Conservation (phyloP, 2,329 filamentous ascomycete genomes). For the Claviceps sp. region DNA sequence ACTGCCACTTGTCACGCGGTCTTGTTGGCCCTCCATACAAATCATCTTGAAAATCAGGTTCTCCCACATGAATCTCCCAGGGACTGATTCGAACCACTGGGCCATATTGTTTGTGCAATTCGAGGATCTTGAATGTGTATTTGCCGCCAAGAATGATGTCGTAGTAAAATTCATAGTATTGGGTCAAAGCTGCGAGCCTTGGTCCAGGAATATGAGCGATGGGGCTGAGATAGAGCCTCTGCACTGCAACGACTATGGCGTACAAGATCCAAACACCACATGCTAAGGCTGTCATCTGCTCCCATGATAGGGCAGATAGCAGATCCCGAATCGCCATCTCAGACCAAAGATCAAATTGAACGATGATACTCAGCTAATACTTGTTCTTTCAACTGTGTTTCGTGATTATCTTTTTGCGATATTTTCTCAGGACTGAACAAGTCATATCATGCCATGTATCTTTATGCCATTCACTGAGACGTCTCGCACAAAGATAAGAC, state of each 20-base stretch:
- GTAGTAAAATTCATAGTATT: constrained; percentile 30
- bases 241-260: constrained; percentile 15
- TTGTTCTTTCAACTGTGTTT: neutral
- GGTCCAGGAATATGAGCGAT: constrained; percentile 26
- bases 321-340: constrained; percentile 9
- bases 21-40: constrained; percentile 21
- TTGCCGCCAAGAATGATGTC: constrained; percentile 27
- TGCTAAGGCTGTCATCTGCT: constrained; percentile 13
- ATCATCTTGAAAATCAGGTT: constrained; percentile 25
- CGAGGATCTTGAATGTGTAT: constrained; percentile 27
- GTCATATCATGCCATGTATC: neutral
- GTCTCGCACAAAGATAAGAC: neutral
- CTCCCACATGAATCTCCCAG: constrained; percentile 25
- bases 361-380: neutral
- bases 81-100: constrained; percentile 26
- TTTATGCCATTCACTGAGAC: neutral
- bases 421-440: neutral
- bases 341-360: no score
- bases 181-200: constrained; percentile 24
- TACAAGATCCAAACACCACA: constrained; percentile 17
- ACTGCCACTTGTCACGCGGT: constrained; percentile 21
- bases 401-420: neutral
- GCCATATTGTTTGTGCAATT: constrained; percentile 29
- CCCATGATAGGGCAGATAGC: constrained; percentile 12
- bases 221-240: constrained; percentile 24